Evolutionary conservation across 805 yeast genomes (phyloP), one percentile per base, ranked within the genome.

Genomic region (Saturnispora besseyi): DNA sequence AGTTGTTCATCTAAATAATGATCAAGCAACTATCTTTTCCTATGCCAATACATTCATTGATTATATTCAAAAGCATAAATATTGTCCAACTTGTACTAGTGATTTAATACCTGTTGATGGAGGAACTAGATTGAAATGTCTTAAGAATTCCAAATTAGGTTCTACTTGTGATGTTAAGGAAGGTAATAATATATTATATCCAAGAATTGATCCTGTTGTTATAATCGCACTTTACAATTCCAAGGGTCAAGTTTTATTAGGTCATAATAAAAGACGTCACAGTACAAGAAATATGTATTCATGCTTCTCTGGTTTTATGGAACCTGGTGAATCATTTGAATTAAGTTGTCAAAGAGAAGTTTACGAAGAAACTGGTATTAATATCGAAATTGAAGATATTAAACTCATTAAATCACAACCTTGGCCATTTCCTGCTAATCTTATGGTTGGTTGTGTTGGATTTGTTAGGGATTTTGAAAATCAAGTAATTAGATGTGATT

Each of bases 381-480:
- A 67, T 48, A n/a, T 56, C 3, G 13, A 46, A 10, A 81, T 80
- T 48, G 56, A 66, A 3, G 64, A 74, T 29, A 84, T 91, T 29
- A 66, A 73, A 46, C 74, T 91, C 48, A 67, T 83, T 22, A 72
- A 80, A 58, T 78, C 93, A 11, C 98, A 91, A 67, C 98, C 99
- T 3, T 91, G 99, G 99, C 99, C 99, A 15, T 91, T 82, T 65
- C 98, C 98, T 1, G 89, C 87, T 0, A 88, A 84, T 62, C 67
- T 91, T 58, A 91, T 91, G 98, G 76, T 91, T 57, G 98, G 98
- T 9, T 90, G 97, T 64, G 64, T 89, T 49, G 96, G 81, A 2
- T 66, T 76, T 32, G 93, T 87, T n/a, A 83, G 83, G 1, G 91
- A 84, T 59, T 31, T 33, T 2, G 61, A 60, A 9, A 82, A 90